Base-by-base conservation (phyloP, 441 rosid genomes). In the Eruca vesicaria region DNA sequence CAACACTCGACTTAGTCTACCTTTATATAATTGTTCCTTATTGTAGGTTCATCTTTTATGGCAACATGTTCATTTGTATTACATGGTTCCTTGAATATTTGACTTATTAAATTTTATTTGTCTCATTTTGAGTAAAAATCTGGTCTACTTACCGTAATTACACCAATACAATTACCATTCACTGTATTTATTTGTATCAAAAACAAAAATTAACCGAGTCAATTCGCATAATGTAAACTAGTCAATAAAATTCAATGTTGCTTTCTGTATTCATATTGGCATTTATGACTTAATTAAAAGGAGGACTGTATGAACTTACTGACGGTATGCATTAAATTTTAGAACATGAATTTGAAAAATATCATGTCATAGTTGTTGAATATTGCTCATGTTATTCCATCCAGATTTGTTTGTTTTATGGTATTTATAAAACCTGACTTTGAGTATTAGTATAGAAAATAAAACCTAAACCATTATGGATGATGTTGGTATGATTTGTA, bases 161-260 rank as follows among this genome's bases (percentile, higher is more conserved):
- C 14, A n/a, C 12, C n/a, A 48, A 45, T 18, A 43, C 35, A 20
- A 62, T 71, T 5, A 62, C 1, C 62, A 48, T 66, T 74, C 67
- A 66, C 0, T 74, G 67, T 58, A 74, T 15, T 43, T 43, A 8
- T 7, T 50, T 50, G 16, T 15, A n/a, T n/a, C n/a, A n/a, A n/a
- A n/a, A n/a, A n/a, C n/a, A n/a, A n/a, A n/a, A n/a, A n/a, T n/a
- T n/a, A n/a, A n/a, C n/a, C 19, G 15, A 31, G 66, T 66, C 72
- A 57, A 45, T 58, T 48, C 31, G 6, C 9, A 48, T 74, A 32
- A 12, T 67, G 33, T n/a, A 66, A 32, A 50, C 45, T 10, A 9
- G 72, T 73, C 71, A 73, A 73, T 32, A 21, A 41, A 41, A 18
- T 21, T 38, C 11, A 38, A 38, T 55, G 21, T 10, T n/a, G n/a